These are phyloP conservation scores for Amyloporia xantha DNA, from an alignment of 768 basidiomycete genomes.

Conservation along the genomic window DNA sequence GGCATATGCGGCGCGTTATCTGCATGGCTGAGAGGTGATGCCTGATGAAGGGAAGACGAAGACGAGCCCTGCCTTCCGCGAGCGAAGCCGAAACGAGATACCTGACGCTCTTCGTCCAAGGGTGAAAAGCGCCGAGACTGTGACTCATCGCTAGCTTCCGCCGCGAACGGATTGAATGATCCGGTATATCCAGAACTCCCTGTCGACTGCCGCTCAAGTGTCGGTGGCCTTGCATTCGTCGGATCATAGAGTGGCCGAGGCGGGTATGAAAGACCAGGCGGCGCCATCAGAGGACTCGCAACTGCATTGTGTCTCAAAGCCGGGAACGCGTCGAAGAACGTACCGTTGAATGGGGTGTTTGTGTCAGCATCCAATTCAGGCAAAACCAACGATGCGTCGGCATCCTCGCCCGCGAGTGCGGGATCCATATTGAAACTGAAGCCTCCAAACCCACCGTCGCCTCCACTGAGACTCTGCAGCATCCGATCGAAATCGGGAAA, in stretches of 20 bases:
- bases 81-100: conserved; percentile 80
- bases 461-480: conserved; percentile 61
- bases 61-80: conserved; percentile 61
- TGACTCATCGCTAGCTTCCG: conserved; percentile 45
- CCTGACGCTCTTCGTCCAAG: conserved; percentile 60
- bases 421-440: conserved; percentile 89
- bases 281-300: conserved; percentile 34
- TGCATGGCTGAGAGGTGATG: conserved; percentile 45
- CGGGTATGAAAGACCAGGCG: conserved; percentile 49
- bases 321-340: conserved; percentile 68
- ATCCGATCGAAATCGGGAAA: conserved; percentile 91
- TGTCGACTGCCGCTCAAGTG: conserved; percentile 40
- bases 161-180: conserved; percentile 74
- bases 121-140: conserved; percentile 27
- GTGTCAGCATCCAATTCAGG: conserved; percentile 44
- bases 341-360: conserved; percentile 53
- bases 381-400: conserved; percentile 34
- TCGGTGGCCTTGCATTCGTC: conserved; percentile 31
- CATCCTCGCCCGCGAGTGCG: conserved; percentile 48
- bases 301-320: conserved; percentile 38
- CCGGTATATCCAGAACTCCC: conserved; percentile 56
- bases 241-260: conserved; percentile 55
- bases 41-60: conserved; percentile 51
- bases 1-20: conserved; percentile 43
- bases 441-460: conserved; percentile 54